Conservation (phyloP, 768 basidiomycete genomes). For the Mrakia frigida region DNA sequence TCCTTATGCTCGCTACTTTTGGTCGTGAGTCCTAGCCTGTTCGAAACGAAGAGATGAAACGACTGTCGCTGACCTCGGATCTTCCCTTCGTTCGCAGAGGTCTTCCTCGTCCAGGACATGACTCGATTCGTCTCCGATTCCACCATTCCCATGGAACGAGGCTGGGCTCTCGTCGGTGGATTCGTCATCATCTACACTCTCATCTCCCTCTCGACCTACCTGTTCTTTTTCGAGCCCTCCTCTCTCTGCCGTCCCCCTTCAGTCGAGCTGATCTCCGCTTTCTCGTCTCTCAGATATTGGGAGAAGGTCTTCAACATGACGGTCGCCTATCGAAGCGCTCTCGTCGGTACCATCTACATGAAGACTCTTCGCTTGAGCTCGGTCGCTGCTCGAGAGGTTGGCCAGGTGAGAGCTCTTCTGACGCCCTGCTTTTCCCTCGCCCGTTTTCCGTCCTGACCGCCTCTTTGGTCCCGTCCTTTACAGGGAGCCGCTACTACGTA, state of each 20-base stretch:
- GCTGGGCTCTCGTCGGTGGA: conserved; percentile 25
- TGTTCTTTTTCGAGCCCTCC: background rate
- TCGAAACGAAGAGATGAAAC: background rate
- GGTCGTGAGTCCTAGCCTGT: background rate
- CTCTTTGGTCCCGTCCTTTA: background rate
- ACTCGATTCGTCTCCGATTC: conserved; percentile 20
- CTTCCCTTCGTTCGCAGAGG: background rate
- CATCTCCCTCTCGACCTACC: background rate
- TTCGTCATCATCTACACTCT: conserved; percentile 23
- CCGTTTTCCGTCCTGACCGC: background rate
- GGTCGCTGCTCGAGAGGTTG: conserved; percentile 19
- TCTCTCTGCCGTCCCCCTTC: too few species aligned
- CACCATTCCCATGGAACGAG: background rate
- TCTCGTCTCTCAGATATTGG: background rate
- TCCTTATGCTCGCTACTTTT: conserved; percentile 20
- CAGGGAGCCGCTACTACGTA: conserved; percentile 20
- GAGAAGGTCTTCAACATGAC: background rate
- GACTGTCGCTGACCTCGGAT: background rate
- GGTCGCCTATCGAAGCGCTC: conserved; percentile 12
- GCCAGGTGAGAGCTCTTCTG: background rate
- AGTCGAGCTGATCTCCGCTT: too few species aligned
- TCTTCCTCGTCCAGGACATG: conserved; percentile 26
- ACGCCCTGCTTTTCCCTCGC: background rate
- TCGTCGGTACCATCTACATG: conserved; percentile 17
- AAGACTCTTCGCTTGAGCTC: conserved; percentile 21